Evolutionary conservation across 2,329 filamentous ascomycete species (phyloP).

Genomic region (Fusarium burgessii): DNA sequence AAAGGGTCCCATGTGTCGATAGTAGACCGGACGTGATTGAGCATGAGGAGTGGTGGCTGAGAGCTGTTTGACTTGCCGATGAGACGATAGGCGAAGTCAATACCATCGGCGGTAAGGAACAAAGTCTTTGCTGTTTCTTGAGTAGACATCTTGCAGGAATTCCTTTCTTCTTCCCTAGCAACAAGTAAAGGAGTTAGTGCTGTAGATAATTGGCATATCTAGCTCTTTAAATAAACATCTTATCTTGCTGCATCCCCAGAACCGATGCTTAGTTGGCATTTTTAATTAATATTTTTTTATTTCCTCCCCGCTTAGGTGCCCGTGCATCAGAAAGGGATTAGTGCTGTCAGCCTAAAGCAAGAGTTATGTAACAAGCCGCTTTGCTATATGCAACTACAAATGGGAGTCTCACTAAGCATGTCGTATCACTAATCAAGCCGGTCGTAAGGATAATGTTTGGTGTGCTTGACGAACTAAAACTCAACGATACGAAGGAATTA

Average conservation of each 20-base stretch:
- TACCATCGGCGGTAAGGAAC: neutral
- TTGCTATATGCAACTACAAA: neutral
- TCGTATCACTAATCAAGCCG: neutral
- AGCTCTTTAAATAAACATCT: too few relatives aligned
- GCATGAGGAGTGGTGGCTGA: neutral
- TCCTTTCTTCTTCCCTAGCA: neutral
- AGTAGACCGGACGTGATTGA: neutral
- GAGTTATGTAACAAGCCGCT: too few relatives aligned
- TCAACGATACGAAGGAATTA: neutral
- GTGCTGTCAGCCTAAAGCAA: neutral
- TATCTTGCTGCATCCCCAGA: neutral
- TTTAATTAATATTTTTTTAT: rapidly evolving
- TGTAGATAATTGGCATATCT: neutral
- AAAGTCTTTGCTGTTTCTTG: neutral
- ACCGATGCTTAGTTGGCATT: neutral
- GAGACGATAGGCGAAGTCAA: neutral
- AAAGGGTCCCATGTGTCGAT: neutral
- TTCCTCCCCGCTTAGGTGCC: neutral
- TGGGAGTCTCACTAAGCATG: neutral
- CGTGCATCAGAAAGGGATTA: neutral
- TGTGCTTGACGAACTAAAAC: neutral
- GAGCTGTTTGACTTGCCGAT: neutral
- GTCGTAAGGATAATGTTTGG: neutral
- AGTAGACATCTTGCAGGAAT: rapidly evolving
- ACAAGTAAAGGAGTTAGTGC: neutral